Evolutionary conservation across 768 basidiomycete genomes (phyloP).

Genomic region (Hericium erinaceus): DNA sequence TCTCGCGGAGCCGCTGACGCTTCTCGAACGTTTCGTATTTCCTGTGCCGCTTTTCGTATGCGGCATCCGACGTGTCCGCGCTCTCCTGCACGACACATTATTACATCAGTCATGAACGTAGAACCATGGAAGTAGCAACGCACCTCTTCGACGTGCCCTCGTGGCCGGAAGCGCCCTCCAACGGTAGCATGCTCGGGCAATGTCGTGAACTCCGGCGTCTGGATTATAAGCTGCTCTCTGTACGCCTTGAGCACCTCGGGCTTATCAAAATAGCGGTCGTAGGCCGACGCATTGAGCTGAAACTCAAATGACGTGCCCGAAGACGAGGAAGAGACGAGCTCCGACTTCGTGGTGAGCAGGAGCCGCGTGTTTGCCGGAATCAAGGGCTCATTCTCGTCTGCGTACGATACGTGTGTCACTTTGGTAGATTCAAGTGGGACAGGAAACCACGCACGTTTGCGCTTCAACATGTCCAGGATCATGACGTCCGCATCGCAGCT

Average conservation of each 20-base stretch:
- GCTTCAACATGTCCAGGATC: conserved; percentile 75
- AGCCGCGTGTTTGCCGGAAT: conserved; percentile 60
- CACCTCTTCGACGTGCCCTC: conserved; percentile 57
- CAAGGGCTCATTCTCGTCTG: conserved; percentile 65
- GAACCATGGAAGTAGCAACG: conserved; percentile 23
- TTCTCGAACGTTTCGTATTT: conserved; percentile 86
- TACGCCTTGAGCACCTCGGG: conserved; percentile 68
- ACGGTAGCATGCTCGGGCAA: conserved; percentile 43
- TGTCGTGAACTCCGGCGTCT: conserved; percentile 63
- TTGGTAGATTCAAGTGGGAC: neutral
- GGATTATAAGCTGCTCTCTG: conserved; percentile 59
- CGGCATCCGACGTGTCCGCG: conserved; percentile 69
- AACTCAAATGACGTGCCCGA: conserved; percentile 23
- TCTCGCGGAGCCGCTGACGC: conserved; percentile 75
- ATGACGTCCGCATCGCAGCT: conserved; percentile 71
- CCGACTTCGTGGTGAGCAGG: conserved; percentile 64
- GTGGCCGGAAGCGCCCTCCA: conserved; percentile 62
- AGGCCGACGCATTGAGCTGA: conserved; percentile 47
- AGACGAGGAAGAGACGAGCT: conserved; percentile 36
- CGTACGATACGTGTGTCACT: neutral
- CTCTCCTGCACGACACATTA: conserved; percentile 29
- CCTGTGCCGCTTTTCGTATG: conserved; percentile 74
- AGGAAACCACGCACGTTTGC: conserved; percentile 41
- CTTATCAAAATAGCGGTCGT: conserved; percentile 69
- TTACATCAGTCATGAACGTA: conserved; percentile 5